Evolutionary conservation across 257 asterid species (phyloP), one percentile per base, ranked within the genome.

Genomic region (Salvia splendens): DNA sequence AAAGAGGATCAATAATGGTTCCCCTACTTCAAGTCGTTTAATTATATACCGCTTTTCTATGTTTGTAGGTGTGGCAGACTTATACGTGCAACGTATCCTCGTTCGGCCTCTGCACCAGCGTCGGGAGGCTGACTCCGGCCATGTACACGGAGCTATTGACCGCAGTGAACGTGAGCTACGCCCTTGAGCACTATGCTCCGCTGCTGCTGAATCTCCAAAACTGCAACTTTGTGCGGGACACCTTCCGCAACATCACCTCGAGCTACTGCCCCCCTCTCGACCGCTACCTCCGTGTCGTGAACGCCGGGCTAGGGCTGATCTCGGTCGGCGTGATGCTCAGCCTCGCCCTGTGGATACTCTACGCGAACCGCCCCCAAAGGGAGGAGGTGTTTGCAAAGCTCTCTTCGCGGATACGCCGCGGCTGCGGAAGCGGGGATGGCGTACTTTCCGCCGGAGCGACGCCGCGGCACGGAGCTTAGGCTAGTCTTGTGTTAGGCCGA

Each of bases 301-400:
- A 91, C 28, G 87, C 85, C 0, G 99, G 99, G 59, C 71, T 94
- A 52, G 95, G 78, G 4, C 54, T 94, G 70, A 85, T 88, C 66
- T 88, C 99, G 0, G 96, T 83, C 1, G 99, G 97, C 12, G 95
- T 94, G 35, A 88, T 94, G 97, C 85, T 94, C 17, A 84, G 96
- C 69, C 96, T 94, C 4, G 91, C 95, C 5, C 83, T 88, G 14
- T 94, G 99, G 97, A 80, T 94, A 24, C 74, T 94, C 3, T 94
- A 94, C 49, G 96, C 91, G 24, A 91, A 94, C 97, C 96, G 92
- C 95, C 99, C 97, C 96, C 95, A 66, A 88, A 91, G 95, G 96
- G 97, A 86, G 96, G 99, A 94, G 75, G 97, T 82, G 95, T 90
- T 88, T 82, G 96, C 83, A 59, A 86, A 87, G 84, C 70, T 89